phyloP scores from a whole-genome alignment of 2,329 filamentous ascomycete genomes.

The Scedosporium dehoogii region DNA sequence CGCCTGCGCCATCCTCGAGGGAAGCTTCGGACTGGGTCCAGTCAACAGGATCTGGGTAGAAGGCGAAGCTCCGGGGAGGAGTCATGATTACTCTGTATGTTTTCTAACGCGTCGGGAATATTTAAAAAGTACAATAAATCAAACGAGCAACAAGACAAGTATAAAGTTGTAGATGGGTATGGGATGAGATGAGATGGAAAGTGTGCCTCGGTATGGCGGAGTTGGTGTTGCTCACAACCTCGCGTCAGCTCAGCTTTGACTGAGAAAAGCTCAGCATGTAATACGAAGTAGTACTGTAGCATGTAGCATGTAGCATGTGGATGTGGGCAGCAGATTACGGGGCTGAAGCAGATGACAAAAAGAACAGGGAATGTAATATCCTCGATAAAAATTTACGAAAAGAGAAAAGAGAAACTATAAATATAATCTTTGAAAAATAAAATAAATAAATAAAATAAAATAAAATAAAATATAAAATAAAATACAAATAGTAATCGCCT shows the following conservation, averaged over 20 bases:
- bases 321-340: no score
- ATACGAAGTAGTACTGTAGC: no score
- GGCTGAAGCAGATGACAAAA: no score
- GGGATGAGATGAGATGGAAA: not conserved
- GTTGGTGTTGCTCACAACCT: not conserved
- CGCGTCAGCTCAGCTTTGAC: no score
- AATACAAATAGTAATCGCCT: not conserved
- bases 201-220: not conserved
- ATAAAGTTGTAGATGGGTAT: not conserved
- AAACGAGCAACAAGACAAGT: not conserved
- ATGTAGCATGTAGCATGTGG: no score
- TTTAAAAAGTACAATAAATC: not conserved
- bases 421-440: not conserved
- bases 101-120: not conserved
- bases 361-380: no score
- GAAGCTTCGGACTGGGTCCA: conserved; percentile 9
- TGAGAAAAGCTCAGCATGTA: no score
- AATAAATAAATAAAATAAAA: not conserved
- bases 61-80: conserved; percentile 23
- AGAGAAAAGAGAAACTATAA: not conserved
- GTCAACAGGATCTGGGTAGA: conserved; percentile 29
- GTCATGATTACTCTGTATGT: conserved; percentile 1
- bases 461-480: not conserved
- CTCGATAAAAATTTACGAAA: not conserved
- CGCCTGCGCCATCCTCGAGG: conserved; percentile 26